Evolutionary conservation across 2,329 filamentous ascomycete genomes (phyloP).

Genomic region (Aspergillus pseudoviridinutans): DNA sequence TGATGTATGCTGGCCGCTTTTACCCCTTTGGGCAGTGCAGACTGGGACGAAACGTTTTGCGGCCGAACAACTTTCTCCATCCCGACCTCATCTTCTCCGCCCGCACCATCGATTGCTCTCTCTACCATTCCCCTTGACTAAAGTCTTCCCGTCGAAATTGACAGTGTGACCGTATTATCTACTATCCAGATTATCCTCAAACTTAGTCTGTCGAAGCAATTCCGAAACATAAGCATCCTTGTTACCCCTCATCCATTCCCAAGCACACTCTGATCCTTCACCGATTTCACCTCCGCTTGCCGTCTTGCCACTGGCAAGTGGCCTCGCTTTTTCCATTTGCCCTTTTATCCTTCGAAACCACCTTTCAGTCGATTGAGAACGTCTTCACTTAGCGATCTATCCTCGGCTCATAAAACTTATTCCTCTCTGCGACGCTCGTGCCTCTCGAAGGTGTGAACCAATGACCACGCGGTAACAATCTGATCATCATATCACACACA

Average conservation of each 20-base stretch:
- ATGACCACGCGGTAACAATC: constrained; percentile 27
- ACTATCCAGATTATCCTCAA: neutral
- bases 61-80: neutral
- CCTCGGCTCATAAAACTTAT: neutral
- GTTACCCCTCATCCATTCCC: neutral
- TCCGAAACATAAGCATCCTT: constrained; percentile 1
- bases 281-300: constrained; percentile 11
- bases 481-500: constrained; percentile 14
- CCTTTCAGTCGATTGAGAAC: neutral
- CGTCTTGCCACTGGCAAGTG: constrained; percentile 14
- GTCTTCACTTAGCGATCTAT: neutral
- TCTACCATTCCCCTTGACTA: neutral
- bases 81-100: neutral
- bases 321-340: constrained; percentile 3
- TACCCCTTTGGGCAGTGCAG: constrained; percentile 15
- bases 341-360: constrained; percentile 3
- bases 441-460: constrained; percentile 14
- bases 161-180: neutral
- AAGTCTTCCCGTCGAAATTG: neutral
- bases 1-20: neutral
- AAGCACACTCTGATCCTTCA: constrained; percentile 2
- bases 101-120: neutral
- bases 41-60: constrained; percentile 2
- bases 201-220: neutral
- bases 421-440: constrained; percentile 1